These are phyloP conservation scores for Harrya chromipes DNA, from an alignment of 768 basidiomycete species.

Conservation along the genomic window DNA sequence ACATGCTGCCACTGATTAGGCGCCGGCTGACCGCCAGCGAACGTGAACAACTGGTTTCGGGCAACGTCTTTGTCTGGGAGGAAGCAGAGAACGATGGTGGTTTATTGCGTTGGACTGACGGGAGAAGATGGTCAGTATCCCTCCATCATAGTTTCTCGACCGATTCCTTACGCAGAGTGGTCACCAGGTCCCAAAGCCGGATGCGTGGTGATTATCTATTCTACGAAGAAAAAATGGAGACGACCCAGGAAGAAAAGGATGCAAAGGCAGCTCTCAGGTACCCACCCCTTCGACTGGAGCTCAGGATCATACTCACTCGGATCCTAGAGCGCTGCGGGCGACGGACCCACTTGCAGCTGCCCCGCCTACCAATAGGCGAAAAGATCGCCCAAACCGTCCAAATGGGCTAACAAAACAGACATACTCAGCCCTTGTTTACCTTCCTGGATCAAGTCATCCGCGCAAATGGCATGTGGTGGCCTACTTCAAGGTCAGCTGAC, in stretches of 20 bases:
- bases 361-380: constrained; percentile 62
- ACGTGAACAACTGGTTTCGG: constrained; percentile 64
- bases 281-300: constrained; percentile 10
- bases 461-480: constrained; percentile 85
- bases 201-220: constrained; percentile 83
- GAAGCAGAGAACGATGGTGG: constrained; percentile 75
- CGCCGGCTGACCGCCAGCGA: constrained; percentile 68
- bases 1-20: constrained; percentile 66
- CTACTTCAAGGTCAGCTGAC: constrained; percentile 64
- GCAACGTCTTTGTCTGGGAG: constrained; percentile 84
- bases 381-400: constrained; percentile 74
- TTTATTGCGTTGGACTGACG: constrained; percentile 74
- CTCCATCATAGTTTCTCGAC: not conserved
- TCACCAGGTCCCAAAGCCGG: constrained; percentile 72
- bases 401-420: constrained; percentile 86
- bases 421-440: constrained; percentile 71
- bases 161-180: constrained; percentile 2
- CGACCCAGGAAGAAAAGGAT: constrained; percentile 74
- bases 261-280: constrained; percentile 78
- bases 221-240: constrained; percentile 82
- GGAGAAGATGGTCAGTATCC: constrained; percentile 60
- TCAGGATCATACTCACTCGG: constrained; percentile 7
- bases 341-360: constrained; percentile 58
- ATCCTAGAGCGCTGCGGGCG: constrained; percentile 50
- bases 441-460: constrained; percentile 53